These are phyloP conservation scores for Nepenthes gracilis DNA, from an alignment of 148 eudicot genomes.

Conservation along the genomic window DNA sequence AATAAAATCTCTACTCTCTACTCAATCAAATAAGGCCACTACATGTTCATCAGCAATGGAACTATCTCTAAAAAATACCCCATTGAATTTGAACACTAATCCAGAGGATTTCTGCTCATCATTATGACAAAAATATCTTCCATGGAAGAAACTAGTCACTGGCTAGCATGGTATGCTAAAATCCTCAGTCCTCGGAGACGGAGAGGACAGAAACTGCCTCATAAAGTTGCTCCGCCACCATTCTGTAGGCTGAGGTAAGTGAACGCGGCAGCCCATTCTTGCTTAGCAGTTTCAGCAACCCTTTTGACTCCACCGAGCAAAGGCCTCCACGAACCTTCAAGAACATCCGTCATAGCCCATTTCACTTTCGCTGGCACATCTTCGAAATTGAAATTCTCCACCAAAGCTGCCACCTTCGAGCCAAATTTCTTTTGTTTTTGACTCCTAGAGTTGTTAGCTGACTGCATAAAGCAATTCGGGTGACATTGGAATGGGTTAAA, in stretches of 20 bases:
- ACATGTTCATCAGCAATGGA: no score
- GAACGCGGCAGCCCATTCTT: slow-evolving; percentile 47
- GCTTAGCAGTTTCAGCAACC: slow-evolving; percentile 31
- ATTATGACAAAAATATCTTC: no score
- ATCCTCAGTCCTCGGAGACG: no score
- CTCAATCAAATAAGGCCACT: no score
- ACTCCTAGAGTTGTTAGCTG: not conserved
- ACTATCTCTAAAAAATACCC: no score
- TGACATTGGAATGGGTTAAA: not conserved
- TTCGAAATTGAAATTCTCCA: slow-evolving; percentile 30
- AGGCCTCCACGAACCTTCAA: slow-evolving; percentile 37
- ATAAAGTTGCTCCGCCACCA: not conserved
- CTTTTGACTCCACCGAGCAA: slow-evolving; percentile 17
- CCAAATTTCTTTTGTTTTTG: slow-evolving; percentile 13
- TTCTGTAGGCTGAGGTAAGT: slow-evolving; percentile 24
- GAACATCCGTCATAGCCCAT: slow-evolving; percentile 34
- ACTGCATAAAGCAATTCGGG: not conserved
- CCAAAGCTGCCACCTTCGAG: not conserved
- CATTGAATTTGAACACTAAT: no score
- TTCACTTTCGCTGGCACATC: slow-evolving; percentile 33
- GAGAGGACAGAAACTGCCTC: no score
- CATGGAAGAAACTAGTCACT: no score
- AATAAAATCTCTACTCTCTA: no score
- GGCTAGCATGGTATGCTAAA: no score
- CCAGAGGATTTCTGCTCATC: no score